These are phyloP conservation scores for Moelleriella libera DNA, from an alignment of 2,329 filamentous ascomycete species.

Conservation along the genomic window DNA sequence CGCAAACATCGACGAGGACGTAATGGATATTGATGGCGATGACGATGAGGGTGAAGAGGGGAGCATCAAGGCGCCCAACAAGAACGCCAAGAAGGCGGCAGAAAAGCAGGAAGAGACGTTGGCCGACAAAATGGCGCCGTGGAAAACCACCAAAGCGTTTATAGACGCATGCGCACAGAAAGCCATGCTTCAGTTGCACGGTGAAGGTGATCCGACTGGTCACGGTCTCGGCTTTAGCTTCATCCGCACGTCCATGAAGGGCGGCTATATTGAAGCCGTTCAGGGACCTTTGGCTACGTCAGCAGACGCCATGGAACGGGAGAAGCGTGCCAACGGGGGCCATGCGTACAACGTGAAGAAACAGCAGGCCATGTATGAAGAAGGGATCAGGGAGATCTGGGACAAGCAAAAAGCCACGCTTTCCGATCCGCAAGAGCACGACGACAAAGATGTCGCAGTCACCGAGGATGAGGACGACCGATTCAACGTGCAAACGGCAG, in stretches of 20 bases:
- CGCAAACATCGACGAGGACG: conserved; percentile 48
- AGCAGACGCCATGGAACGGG: conserved; percentile 76
- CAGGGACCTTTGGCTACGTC: conserved; percentile 50
- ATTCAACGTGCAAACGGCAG: conserved; percentile 58
- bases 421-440: conserved; percentile 55
- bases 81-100: conserved; percentile 25
- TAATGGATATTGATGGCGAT: conserved; percentile 49
- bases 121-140: conserved; percentile 82
- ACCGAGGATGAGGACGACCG: conserved; percentile 50
- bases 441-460: conserved; percentile 43
- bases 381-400: conserved; percentile 87
- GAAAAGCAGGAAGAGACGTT: conserved; percentile 54
- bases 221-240: conserved; percentile 93
- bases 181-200: conserved; percentile 90
- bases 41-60: conserved; percentile 32
- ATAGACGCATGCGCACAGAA: conserved; percentile 87
- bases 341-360: conserved; percentile 96
- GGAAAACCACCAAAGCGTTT: conserved; percentile 95
- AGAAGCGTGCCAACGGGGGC: conserved; percentile 77
- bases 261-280: conserved; percentile 76
- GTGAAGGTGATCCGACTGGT: conserved; percentile 86
- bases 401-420: conserved; percentile 71
- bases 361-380: conserved; percentile 83
- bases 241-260: conserved; percentile 97
- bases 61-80: conserved; percentile 19